These are phyloP conservation scores for Cyclotella sp. DNA, from an alignment of 108 stramenopile genomes.

Conservation along the genomic window DNA sequence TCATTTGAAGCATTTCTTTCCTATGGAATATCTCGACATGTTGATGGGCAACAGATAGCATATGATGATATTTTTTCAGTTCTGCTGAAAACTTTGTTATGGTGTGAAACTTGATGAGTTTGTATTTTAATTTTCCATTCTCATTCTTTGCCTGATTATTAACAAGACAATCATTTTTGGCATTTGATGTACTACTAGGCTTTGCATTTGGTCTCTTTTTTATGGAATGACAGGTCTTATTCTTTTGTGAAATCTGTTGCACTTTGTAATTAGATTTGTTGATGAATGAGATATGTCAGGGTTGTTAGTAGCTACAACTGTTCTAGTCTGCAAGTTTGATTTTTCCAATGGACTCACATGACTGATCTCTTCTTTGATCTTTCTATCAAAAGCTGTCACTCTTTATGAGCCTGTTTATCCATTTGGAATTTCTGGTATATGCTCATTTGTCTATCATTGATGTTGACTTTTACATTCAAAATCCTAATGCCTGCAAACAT, in stretches of 20 bases:
- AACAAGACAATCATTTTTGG: not conserved
- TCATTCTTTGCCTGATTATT: not conserved
- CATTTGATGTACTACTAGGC: not conserved
- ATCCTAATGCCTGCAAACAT: not conserved
- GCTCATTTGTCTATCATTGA: not conserved
- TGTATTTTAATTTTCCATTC: not conserved
- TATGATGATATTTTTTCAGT: not conserved
- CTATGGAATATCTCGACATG: slow-evolving; percentile 5
- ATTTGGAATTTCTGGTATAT: not conserved
- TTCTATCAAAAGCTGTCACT: not conserved
- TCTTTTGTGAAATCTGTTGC: not conserved
- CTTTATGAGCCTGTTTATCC: not conserved
- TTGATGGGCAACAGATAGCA: not conserved
- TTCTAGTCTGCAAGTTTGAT: not conserved
- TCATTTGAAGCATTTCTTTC: slow-evolving; percentile 23
- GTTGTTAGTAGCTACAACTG: not conserved
- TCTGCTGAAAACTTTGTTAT: not conserved
- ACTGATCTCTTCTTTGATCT: not conserved
- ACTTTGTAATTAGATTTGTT: not conserved
- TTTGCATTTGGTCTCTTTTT: slow-evolving; percentile 11
- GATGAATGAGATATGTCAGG: not conserved
- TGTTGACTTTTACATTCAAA: not conserved
- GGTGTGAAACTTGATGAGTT: not conserved
- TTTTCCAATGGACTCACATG: not conserved
- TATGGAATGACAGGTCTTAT: not conserved